Evolutionary conservation across 257 asterid species (phyloP), one percentile per base, ranked within the genome.

Genomic region (Nicotiana otophora): DNA sequence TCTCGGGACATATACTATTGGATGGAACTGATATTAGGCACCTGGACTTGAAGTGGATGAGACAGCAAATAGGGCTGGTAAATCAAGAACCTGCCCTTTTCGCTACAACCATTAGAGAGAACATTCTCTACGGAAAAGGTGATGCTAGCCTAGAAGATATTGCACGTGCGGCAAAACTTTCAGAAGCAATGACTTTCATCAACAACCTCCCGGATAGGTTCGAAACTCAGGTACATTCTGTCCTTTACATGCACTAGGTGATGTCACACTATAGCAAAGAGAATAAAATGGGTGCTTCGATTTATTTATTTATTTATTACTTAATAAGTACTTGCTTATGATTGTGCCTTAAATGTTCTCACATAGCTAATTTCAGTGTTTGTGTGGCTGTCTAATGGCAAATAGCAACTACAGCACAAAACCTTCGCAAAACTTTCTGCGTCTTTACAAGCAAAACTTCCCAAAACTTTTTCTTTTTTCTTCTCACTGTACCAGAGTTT

Each of bases 51-150:
- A 93, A 92, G 83, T 96, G 98, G 98, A 93, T 92, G 3, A 89
- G 99, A 81, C 90, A 91, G 54, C 97, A 94, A 83, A 93, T 94
- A 28, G 98, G 98, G 3, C 87, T 96, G 88, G 99, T 96, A 5
- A 94, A 90, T 89, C 99, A 96, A 83, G 99, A 96, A 63, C 99
- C 98, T 28, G 95, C 99, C 33, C 92, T 96, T 7, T 96, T 96
- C 42, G 97, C 99, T 70, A 94, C 98, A 28, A 93, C 97, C 23
- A 96, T 96, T 20, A 86, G 87, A 81, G 98, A 96, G 81, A 96
- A 96, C 67, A 93, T 96, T 84, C 89, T 94, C 23, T 96, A 94
- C 42, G 99, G 98, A 64, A 96, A 96, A 84, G 83, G 82, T 3
- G 94, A 92, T 67, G 99, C 99, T 26, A 90, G 94, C 0, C 83